Percentiles rank a stretch among this genome's conserved stretches.
These are phyloP conservation scores for Apiosordaria backusii DNA, from an alignment of 495 filamentous ascomycete species.

Conservation along the genomic window DNA sequence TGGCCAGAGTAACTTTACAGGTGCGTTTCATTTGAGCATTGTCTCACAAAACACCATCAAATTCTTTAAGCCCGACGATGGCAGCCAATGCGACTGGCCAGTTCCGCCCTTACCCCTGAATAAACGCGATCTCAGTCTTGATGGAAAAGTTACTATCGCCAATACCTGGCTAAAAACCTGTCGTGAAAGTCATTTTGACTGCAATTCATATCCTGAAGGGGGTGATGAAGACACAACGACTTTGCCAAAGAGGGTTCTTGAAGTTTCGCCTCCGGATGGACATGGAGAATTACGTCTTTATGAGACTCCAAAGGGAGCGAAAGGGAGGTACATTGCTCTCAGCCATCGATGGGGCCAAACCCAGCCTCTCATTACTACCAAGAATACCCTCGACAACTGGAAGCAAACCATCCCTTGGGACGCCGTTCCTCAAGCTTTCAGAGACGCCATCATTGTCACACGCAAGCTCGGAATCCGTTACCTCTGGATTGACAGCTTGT, in stretches of 20 bases:
- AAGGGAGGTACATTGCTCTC: background rate
- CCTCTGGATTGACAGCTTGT: background rate
- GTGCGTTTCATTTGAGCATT: background rate
- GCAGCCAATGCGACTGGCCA: background rate
- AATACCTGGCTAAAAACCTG: background rate
- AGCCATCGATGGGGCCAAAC: background rate
- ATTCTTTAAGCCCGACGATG: background rate
- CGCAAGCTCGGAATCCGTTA: background rate
- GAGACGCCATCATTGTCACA: background rate
- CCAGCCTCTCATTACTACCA: background rate
- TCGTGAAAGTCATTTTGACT: background rate
- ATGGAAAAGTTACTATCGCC: background rate
- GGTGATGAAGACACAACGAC: background rate
- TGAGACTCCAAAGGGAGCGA: background rate
- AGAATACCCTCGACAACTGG: background rate
- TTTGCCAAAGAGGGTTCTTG: background rate
- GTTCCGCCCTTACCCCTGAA: background rate
- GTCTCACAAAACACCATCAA: background rate
- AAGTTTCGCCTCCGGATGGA: background rate
- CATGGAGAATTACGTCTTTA: background rate
- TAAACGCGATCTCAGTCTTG: background rate
- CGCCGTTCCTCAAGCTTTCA: background rate
- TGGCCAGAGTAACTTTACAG: background rate
- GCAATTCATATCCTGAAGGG: background rate
- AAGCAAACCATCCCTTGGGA: background rate